Evolutionary conservation across 1,284 basidiomycete genomes (phyloP), one percentile per base, ranked within the genome.

Genomic region (Malassezia pachydermatis): DNA sequence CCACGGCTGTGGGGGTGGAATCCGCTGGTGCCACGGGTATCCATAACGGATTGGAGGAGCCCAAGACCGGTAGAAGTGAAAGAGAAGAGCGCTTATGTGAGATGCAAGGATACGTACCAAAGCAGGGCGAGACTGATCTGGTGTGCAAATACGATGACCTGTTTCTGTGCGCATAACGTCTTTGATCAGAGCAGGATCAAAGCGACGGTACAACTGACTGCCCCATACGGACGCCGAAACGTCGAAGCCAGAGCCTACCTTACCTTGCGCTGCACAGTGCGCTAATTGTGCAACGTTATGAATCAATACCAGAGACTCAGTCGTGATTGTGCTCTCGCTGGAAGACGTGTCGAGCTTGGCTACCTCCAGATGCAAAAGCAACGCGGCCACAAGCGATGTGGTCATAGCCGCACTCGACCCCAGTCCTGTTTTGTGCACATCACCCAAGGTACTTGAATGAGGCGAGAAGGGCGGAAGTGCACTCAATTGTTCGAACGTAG

Each of bases 191-290:
- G 41, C 46, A 0, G 88, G 85, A 56, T 84, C 81, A 73, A 98
- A 99, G 38, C 92, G 80, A 32, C 81, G 84, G 73, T 96, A 99
- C 4, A 89, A 68, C 61, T 98, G 92, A 65, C 87, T 90, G 7
- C 94, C 94, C 75, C 86, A 98, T 3, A 89, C 84, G 0, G 92
- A 90, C 0, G 88, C 81, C 19, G 88, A 83, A 39, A 99, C 86
- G 69, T 99, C 94, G 73, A 99, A 99, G 1, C 94, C 94, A 59
- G 84, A 88, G 29, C 94, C 94, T 13, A 99, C 83, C 73, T 99
- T 99, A 36, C 94, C 94, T 74, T 99, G 94, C 0, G 94, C 94
- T 23, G 89, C 78, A 64, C 90, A 96, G 72, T 99, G 94, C 4
- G 88, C 82, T 61, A 85, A 90, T 72, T 99, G 94, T 1, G 92